Evolutionary conservation across 345 rosid species (phyloP), one percentile per base, ranked within the genome.

Genomic region (Excoecaria agallocha): DNA sequence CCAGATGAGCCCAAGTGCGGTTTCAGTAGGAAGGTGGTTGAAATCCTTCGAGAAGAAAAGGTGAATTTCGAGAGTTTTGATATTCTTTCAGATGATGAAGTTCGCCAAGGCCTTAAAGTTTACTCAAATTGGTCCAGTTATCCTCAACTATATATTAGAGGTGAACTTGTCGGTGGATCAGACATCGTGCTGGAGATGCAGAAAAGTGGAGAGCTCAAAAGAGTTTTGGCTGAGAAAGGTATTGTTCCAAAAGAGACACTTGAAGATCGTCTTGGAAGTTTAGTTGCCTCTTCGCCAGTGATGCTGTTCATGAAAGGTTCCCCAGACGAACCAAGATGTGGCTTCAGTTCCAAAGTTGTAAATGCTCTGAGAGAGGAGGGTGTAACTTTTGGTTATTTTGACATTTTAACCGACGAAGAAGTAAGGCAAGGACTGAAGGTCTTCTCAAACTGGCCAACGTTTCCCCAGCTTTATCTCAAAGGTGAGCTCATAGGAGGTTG

Each of bases 401-500:
- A 96, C 76, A 90, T 93, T 59, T 80, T 93, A 72, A 75, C 73
- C 0, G 92, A 96, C 22, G 99, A 93, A 74, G 97, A 93, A 86
- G 96, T 91, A 39, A 89, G 99, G 81, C 99, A 90, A 79, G 98
- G 96, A 71, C 84, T 96, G 25, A 96, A 96, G 83, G 75, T 69
- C 54, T 90, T 84, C 86, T 93, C 98, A 19, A 93, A 90, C 79
- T 96, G 99, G 99, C 98, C 99, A 7, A 96, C 99, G 50, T 93
- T 86, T 77, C 98, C 98, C 20, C 99, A 96, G 82, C 89, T 96
- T 57, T 96, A 91, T 79, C 87, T 85, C 85, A 93, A 90, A 80
- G 99, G 98, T n/a, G 98, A 96, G 85, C 79, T 96, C 13, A 73
- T 96, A 61, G 99, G 99, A 76, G 99, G 99, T 16, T 93, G 97